A percentile compares a stretch with the other conserved stretches of the same genome.
Conservation (phyloP, 306 rosid genomes). For the Dryas octopetala region DNA sequence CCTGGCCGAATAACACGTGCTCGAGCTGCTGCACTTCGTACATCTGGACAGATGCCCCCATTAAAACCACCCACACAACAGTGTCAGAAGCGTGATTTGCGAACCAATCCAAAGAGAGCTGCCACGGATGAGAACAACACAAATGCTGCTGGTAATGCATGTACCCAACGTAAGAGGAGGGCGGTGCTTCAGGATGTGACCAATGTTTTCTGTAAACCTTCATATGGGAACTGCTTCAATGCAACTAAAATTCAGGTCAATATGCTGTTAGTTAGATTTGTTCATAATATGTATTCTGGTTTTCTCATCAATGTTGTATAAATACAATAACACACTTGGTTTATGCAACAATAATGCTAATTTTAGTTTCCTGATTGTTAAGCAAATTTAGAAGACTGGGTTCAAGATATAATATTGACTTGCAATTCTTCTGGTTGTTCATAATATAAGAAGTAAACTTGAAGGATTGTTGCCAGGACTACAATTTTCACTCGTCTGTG, state of each 20-base stretch:
- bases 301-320: not conserved
- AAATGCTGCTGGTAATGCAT: slow-evolving; percentile 34
- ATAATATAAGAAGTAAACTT: not conserved
- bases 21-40: slow-evolving; percentile 56
- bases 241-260: slow-evolving; percentile 64
- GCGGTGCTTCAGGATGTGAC: slow-evolving; percentile 68
- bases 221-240: slow-evolving; percentile 43
- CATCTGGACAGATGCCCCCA: slow-evolving; percentile 54
- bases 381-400: not conserved
- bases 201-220: slow-evolving; percentile 53
- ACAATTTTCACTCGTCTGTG: slow-evolving; percentile 5
- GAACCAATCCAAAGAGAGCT: slow-evolving; percentile 46
- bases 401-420: not conserved
- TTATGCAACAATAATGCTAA: not conserved
- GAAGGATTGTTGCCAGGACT: not conserved
- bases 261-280: not conserved
- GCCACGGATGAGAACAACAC: slow-evolving; percentile 30
- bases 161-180: slow-evolving; percentile 56
- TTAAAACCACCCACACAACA: slow-evolving; percentile 35
- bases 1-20: slow-evolving; percentile 72
- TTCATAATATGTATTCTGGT: not conserved
- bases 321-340: not conserved
- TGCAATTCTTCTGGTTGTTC: not conserved
- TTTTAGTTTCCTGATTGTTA: not conserved
- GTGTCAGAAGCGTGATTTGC: slow-evolving; percentile 42